Base-by-base conservation (phyloP, 345 rosid genomes). In the Populus davidiana region DNA sequence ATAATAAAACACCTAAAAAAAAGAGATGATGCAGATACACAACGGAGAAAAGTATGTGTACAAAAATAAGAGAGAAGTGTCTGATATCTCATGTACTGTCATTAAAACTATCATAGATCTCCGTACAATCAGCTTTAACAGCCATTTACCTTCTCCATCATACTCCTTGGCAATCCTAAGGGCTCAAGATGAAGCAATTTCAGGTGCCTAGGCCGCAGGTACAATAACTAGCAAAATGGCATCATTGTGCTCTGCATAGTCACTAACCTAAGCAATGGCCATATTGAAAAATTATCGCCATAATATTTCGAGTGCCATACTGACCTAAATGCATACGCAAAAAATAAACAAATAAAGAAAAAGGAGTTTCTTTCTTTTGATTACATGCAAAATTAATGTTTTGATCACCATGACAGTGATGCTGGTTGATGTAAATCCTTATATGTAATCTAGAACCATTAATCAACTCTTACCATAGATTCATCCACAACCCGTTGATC, bases 401-500 rank as follows among this genome's bases (percentile, higher is more conserved):
- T 38, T 11, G 39, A 74, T 18, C 39, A 39, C 33, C 2, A 11
- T 11, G 35, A 29, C 14, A 12, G 63, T 41, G 25, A 74, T 8
- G 27, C 27, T 6, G 44, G 13, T 25, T 29, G 43, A 21, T 11
- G 20, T 52, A 71, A 71, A 38, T 65, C 63, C 44, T 6, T 10
- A n/a, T 4, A 64, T 64, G 31, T 43, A 31, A 65, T 31, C 62
- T 65, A 65, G 61, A 64, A 65, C 63, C 31, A 50, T 21, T 63
- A 44, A 44, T 43, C 2, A 49, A 27, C 44, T 66, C 98, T 86
- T 76, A 96, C 99, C 96, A 89, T 70, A 44, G 97, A 83, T 69
- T 91, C 98, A 67, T 91, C 97, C 87, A 93, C 85, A 80, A 90
- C 86, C 80, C 97, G 88, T 88, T 93, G 99, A 86, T 96, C 99